Base-by-base conservation (phyloP, 352 stramenopile species). In the Phytophthora multivora region DNA sequence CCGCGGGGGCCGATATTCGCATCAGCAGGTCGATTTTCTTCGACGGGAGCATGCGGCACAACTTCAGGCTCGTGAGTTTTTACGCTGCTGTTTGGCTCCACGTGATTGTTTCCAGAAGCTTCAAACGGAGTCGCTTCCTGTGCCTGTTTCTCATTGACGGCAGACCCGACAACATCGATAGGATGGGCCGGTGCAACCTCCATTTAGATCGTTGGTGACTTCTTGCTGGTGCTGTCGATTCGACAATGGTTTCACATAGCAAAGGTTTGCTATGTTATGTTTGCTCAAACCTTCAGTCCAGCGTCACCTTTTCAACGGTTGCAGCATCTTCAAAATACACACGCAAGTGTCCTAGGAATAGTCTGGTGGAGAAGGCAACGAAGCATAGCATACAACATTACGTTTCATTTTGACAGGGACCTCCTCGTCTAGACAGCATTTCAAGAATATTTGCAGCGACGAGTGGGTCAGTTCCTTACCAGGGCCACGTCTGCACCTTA, bases 301-400 rank as follows among this genome's bases (percentile, higher is more conserved):
- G 13, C 28, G 28, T 33, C 28, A 33, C 9, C 28, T 33, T 23
- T 23, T 33, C 28, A 33, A 33, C 28, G 28, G 28, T 4, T 33
- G 28, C 28, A 33, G 28, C 28, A 18, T 13, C 40, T 50, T 36
- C 23, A 36, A 47, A 57, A 57, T 57, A 57, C 18, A 6, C 10
- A 1, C 1, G 12, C 13, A 10, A 12, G 8, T 40, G 51, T 28
- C n/a, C 39, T 18, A 59, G 31, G 43, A 53, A 53, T 59, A 59
- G 39, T 31, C 51, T 52, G 21, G 23, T 46, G 4, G 38, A 59
- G 40, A 36, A 45, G 31, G 38, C 10, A 47, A 48, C 39, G 41
- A 65, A 9, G 57, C 40, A 49, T 42, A 61, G 42, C 58, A 61
- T 61, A 61, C 50, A 61, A 51, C 50, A 55, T 61, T 47, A 60